phyloP scores from a whole-genome alignment of 768 basidiomycete species.

The Hemileccinum rubropunctum region DNA sequence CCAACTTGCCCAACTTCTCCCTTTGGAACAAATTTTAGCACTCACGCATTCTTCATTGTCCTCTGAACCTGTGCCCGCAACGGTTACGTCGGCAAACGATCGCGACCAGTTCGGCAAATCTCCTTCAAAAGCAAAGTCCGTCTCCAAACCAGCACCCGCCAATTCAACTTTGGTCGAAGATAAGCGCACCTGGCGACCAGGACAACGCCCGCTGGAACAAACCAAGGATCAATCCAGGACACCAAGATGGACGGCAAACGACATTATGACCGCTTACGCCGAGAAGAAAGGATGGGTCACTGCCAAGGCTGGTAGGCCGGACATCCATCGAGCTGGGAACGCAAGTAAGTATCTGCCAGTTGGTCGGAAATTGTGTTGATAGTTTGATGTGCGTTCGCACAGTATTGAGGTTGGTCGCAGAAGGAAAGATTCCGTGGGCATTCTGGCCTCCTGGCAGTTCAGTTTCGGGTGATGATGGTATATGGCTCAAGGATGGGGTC shows the following conservation, averaged over 20 bases:
- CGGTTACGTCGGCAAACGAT: not conserved
- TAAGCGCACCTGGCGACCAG: constrained; percentile 79
- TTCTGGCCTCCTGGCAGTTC: constrained; percentile 70
- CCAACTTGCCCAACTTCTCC: constrained; percentile 63
- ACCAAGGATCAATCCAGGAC: constrained; percentile 10
- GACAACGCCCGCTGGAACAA: constrained; percentile 27
- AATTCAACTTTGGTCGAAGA: constrained; percentile 38
- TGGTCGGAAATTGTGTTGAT: not conserved
- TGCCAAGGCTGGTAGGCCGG: constrained; percentile 87
- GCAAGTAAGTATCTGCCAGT: constrained; percentile 56
- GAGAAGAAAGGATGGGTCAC: constrained; percentile 80
- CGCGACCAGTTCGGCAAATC: not conserved
- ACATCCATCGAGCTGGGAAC: constrained; percentile 87
- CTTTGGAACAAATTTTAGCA: constrained; percentile 69
- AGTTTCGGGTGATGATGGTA: constrained; percentile 40
- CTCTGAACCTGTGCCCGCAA: constrained; percentile 8
- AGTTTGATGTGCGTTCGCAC: not conserved
- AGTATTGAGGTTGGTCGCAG: constrained; percentile 84
- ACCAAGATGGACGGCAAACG: constrained; percentile 77
- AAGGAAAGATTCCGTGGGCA: constrained; percentile 78
- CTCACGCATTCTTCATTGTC: constrained; percentile 50
- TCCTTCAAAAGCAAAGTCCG: constrained; percentile 1
- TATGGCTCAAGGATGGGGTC: constrained; percentile 51
- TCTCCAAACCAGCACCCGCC: not conserved
- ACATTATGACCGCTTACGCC: constrained; percentile 78